phyloP scores from a whole-genome alignment of 768 basidiomycete genomes.

The Lentinula raphanica region DNA sequence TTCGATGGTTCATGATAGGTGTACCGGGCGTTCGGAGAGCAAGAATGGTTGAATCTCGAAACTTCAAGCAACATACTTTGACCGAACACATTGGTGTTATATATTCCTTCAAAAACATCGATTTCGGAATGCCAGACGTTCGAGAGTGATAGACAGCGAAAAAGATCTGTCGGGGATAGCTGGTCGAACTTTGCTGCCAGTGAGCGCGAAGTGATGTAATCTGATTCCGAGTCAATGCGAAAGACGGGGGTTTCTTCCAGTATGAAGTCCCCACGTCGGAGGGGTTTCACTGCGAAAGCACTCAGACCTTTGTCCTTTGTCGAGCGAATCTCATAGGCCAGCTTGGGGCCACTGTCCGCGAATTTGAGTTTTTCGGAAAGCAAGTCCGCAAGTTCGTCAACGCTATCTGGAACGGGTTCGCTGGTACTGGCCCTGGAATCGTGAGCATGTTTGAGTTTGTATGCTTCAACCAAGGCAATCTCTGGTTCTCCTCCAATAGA shows the following conservation, averaged over 20 bases:
- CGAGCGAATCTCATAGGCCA: not conserved
- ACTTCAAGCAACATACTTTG: constrained; percentile 7
- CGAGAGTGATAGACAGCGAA: not conserved
- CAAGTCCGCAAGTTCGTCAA: not conserved
- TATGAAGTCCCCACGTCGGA: constrained; percentile 18
- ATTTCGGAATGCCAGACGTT: not conserved
- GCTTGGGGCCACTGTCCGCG: not conserved
- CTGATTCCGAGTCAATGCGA: too few relatives aligned
- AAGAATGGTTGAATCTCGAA: constrained; percentile 19
- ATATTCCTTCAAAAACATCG: constrained; percentile 8
- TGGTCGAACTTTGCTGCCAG: not conserved
- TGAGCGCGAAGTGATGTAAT: not conserved
- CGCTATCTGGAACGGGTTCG: not conserved
- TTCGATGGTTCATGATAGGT: constrained; percentile 14
- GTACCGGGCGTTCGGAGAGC: constrained; percentile 19
- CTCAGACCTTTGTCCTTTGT: constrained; percentile 9
- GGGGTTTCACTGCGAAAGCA: constrained; percentile 12
- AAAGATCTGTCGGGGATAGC: not conserved
- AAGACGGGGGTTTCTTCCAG: constrained; percentile 11
- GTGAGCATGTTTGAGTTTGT: not conserved
- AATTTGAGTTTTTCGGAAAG: not conserved
- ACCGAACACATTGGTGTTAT: constrained; percentile 8
- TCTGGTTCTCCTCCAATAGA: not conserved
- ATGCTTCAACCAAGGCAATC: not conserved
- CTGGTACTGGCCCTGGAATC: not conserved